Base-by-base conservation (phyloP, 768 basidiomycete species). In the Pulveroboletus ravenelii region DNA sequence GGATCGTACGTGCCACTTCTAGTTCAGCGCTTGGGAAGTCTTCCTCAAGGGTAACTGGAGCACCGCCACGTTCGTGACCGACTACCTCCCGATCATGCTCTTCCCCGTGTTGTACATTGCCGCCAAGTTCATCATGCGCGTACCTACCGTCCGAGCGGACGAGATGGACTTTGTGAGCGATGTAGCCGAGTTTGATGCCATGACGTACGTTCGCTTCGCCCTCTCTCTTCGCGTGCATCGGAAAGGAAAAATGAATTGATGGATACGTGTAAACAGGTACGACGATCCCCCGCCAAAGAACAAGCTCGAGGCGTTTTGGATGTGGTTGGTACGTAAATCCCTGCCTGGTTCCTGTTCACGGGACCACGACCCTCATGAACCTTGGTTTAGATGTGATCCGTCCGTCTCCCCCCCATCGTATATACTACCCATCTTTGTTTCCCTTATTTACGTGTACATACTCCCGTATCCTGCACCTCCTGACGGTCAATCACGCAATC, bases 61-160 rank as follows among this genome's bases (percentile, higher is more conserved):
- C 39, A 57, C 65, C 9, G 68, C 63, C 27, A 68, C 64, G 0
- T 76, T 76, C 53, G 65, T 76, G 20, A 76, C 74, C 5, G 64
- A 71, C 60, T 76, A 77, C 50, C 36, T 74, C 29, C 71, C 74
- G 10, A 54, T 76, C 50, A 57, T 60, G 34, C 57, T 76, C 44
- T 78, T 81, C 70, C 78, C 78, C 14, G 36, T 77, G 37, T 54
- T 81, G 10, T 81, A 74, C 61, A 2, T 74, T 14, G 62, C 47
- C 18, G 57, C 60, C 40, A 68, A 56, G 39, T 4, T 57, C 9
- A 1, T 48, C 42, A 62, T 47, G 57, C 53, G 54, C 32, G 52
- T 32, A 1, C 52, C 41, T 3, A 0, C 38, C 3, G 13, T 62
- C 17, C 52, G 31, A 1, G 29, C 53, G 1, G 14, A 29, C 5